Conservation (phyloP, 345 rosid genomes). For the sweet orange (Citrus sinensis) region DVS_A1.0 CM039163.1:45625001-45625500, state of each 20-base stretch:
- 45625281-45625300: conserved; percentile 72
- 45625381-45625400: not conserved
- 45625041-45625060: conserved; percentile 94
- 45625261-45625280: conserved; percentile 67
- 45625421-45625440: not conserved
- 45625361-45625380: conserved; percentile 84
- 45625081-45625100: conserved; percentile 95
- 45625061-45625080: conserved; percentile 96
- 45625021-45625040: conserved; percentile 98
- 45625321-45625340: conserved; percentile 68
- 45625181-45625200: conserved; percentile 34
- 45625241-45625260: conserved; percentile 72
- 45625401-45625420: not conserved
- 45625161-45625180: not conserved
- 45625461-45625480: conserved; percentile 97
- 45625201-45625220: conserved; percentile 87
- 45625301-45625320: conserved; percentile 54
- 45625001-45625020: conserved; percentile 99
- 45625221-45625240: conserved; percentile 90
- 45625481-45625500: conserved; percentile 89
- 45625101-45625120: conserved; percentile 15
- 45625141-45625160: not conserved
- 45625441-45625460: conserved; percentile 11
- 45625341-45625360: conserved; percentile 92
- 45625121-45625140: not conserved